A percentile compares a stretch with the other conserved stretches of the same genome.
Evolutionary conservation across 2,329 filamentous ascomycete genomes (phyloP).

Genomic region (Aspergillus terreus): DNA sequence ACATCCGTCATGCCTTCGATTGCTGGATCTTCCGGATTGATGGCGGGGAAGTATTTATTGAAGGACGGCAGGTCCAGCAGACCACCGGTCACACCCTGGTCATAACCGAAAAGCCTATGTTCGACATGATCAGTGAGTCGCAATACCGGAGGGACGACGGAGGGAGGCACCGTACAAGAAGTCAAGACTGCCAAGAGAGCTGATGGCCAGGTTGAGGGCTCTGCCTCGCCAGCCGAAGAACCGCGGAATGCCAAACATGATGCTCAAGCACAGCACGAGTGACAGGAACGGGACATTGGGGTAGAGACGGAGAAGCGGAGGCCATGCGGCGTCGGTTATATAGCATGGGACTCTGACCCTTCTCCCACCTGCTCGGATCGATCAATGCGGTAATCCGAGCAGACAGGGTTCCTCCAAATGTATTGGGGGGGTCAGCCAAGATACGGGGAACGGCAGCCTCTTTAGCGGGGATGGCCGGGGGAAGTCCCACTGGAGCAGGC

Average conservation of each 20-base stretch:
- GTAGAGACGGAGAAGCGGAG: background rate
- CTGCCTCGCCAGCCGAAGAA: conserved; percentile 26
- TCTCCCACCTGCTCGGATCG: conserved; percentile 14
- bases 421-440: conserved; percentile 20
- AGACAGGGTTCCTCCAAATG: conserved; percentile 7
- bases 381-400: conserved; percentile 24
- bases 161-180: conserved; percentile 23
- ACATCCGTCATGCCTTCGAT: background rate
- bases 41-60: conserved; percentile 36
- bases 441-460: conserved; percentile 17
- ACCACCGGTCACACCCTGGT: conserved; percentile 41
- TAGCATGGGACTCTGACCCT: conserved; percentile 8
- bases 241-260: conserved; percentile 26
- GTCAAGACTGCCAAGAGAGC: conserved; percentile 42
- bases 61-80: conserved; percentile 40
- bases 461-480: conserved; percentile 14
- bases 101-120: conserved; percentile 36
- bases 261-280: conserved; percentile 12
- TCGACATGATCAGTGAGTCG: background rate
- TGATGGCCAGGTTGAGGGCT: conserved; percentile 34
- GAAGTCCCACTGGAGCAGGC: conserved; percentile 9
- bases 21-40: conserved; percentile 15
- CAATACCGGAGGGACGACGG: background rate
- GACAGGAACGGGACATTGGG: conserved; percentile 5
- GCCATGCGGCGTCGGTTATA: conserved; percentile 18